Percentiles rank a stretch among this genome's conserved stretches.
Evolutionary conservation across 1,139 yeast species (phyloP).

Genomic region (Candida neerlandica): DNA sequence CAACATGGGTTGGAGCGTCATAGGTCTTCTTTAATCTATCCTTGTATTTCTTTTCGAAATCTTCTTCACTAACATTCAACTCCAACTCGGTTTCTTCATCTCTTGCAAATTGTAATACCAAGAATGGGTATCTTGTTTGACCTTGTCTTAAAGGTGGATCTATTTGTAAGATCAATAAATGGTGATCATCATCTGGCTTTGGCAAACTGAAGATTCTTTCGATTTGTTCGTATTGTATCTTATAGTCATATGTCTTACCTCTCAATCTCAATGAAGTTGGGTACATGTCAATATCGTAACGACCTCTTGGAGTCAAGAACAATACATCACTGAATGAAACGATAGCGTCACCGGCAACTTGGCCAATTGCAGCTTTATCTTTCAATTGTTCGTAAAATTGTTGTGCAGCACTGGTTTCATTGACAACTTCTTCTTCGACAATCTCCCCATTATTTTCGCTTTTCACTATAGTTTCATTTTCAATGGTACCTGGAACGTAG

Average conservation of each 20-base stretch:
- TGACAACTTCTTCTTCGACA: slow-evolving; percentile 46
- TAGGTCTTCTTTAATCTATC: slow-evolving; percentile 76
- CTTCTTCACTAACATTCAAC: slow-evolving; percentile 81
- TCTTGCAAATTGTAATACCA: slow-evolving; percentile 83
- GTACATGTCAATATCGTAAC: slow-evolving; percentile 96
- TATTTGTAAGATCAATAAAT: slow-evolving; percentile 81
- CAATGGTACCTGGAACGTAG: slow-evolving; percentile 82
- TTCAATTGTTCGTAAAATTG: slow-evolving; percentile 88
- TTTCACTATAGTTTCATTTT: slow-evolving; percentile 41
- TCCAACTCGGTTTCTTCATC: slow-evolving; percentile 94
- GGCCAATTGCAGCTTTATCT: slow-evolving; percentile 96
- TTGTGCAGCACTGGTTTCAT: slow-evolving; percentile 75
- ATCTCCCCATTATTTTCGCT: slow-evolving; percentile 41
- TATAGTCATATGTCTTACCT: slow-evolving; percentile 97
- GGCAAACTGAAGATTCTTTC: slow-evolving; percentile 92
- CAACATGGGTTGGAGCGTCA: slow-evolving; percentile 83
- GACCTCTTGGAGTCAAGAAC: slow-evolving; percentile 96
- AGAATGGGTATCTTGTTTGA: slow-evolving; percentile 92
- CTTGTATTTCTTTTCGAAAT: slow-evolving; percentile 74
- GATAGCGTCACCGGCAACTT: slow-evolving; percentile 94
- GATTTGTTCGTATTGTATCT: slow-evolving; percentile 86
- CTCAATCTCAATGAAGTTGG: slow-evolving; percentile 85
- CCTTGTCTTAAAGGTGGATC: slow-evolving; percentile 94
- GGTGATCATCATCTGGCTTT: slow-evolving; percentile 91
- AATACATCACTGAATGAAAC: slow-evolving; percentile 90